Base-by-base conservation (phyloP, 1,284 basidiomycete genomes). In the Ustilago cynodontis region DNA sequence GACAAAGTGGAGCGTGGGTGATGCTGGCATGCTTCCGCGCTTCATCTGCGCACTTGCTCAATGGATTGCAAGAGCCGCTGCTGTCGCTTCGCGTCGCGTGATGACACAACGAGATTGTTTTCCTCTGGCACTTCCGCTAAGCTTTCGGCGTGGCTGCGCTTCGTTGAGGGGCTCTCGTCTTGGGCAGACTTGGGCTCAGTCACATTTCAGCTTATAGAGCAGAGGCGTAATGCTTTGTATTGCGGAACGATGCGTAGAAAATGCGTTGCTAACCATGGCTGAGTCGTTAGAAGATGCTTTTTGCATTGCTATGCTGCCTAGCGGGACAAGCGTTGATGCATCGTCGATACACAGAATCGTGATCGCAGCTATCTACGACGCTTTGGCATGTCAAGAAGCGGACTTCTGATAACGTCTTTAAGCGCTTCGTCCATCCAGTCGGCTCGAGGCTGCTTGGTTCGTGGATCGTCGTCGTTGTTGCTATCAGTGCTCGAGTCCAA, bases 401-500 rank as follows among this genome's bases (percentile, higher is more conserved):
- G 56, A 31, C 68, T 65, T 14, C 39, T 37, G 3, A 70, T 47
- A 2, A 59, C n/a, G 5, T 28, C 51, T 8, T 62, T 52, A n/a
- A 69, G 51, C 28, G 41, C 53, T 39, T 50, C 41, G 28, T 69
- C 60, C 6, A 52, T 69, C 67, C 68, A 70, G 11, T 70, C 58
- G 0, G 58, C 29, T 2, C 18, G 47, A 0, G 65, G 59, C 2
- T 31, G 37, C 18, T n/a, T 61, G 3, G 18, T 24, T 7, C 53
- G n/a, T 2, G 53, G 41, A 24, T 37, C 28, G 5, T 18, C n/a
- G 13, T 49, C 39, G n/a, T 45, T 37, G 33, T 52, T 56, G 22
- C 62, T 64, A 2, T 70, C 68, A 11, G 45, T 65, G 33, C 64
- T 61, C 53, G 61, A 64, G 10, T 70, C 68, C 9, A 70, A 45